Evolutionary conservation across 176 grass and related monocot species (phyloP).

Genomic region (Puya raimondii): DNA sequence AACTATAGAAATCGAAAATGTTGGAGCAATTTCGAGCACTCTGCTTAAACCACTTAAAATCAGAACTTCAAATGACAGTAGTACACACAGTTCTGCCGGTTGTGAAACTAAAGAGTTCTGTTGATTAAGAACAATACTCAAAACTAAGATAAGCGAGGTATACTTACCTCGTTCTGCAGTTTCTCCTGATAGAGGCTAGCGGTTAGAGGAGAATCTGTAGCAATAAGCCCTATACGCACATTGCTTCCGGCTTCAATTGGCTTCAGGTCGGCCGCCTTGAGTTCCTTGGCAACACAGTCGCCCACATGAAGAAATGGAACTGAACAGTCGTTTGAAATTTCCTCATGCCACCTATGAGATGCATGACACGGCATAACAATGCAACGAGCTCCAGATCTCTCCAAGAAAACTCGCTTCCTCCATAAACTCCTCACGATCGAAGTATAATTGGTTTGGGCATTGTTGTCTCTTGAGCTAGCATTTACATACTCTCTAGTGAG

Average conservation of each 20-base stretch:
- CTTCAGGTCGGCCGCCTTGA: conserved; percentile 46
- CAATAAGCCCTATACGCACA: conserved; percentile 54
- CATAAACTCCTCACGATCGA: conserved; percentile 42
- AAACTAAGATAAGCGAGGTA: neutral
- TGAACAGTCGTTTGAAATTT: conserved; percentile 50
- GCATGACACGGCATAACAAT: conserved; percentile 68
- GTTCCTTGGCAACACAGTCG: conserved; percentile 55
- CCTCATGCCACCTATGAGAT: conserved; percentile 50
- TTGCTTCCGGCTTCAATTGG: conserved; percentile 68
- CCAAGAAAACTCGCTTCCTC: conserved; percentile 46
- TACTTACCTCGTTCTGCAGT: conserved; percentile 45
- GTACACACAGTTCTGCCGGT: neutral
- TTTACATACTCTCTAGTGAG: conserved; percentile 25
- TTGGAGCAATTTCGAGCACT: too few relatives aligned
- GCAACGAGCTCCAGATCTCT: conserved; percentile 59
- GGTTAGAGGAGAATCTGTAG: conserved; percentile 18
- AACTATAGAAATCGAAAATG: too few relatives aligned
- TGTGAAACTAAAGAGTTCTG: neutral
- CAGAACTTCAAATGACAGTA: too few relatives aligned
- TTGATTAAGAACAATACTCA: neutral
- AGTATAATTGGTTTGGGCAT: neutral
- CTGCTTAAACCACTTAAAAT: too few relatives aligned
- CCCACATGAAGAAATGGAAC: conserved; percentile 50
- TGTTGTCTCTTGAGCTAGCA: neutral
- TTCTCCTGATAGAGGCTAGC: conserved; percentile 37